phyloP scores from a whole-genome alignment of 2,329 filamentous ascomycete genomes.

The Colletotrichum sansevieriae region DNA sequence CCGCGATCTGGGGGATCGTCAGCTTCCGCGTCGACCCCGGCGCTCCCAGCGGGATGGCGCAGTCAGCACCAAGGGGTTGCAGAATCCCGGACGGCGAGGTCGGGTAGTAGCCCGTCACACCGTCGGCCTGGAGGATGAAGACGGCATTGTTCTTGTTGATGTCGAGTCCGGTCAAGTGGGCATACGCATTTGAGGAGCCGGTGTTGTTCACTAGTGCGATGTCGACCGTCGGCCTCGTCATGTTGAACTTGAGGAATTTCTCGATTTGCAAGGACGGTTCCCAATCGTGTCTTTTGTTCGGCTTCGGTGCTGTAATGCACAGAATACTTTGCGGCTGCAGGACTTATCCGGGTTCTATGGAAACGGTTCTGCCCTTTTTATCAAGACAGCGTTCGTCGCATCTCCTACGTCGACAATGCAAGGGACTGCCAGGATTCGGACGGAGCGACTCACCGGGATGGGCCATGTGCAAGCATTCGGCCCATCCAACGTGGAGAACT shows the following conservation, averaged over 20 bases:
- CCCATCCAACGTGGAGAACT: constrained; percentile 5
- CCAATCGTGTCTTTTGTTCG: not conserved
- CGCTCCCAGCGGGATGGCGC: constrained; percentile 73
- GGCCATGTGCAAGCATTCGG: constrained; percentile 23
- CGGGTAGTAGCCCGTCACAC: constrained; percentile 75
- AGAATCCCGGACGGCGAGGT: constrained; percentile 65
- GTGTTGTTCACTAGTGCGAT: constrained; percentile 77
- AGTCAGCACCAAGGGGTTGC: constrained; percentile 66
- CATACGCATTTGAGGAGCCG: constrained; percentile 70
- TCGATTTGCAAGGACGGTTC: not conserved
- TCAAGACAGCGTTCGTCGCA: not conserved
- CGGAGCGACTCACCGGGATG: constrained; percentile 11
- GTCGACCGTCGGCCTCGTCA: constrained; percentile 60
- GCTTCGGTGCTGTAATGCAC: not conserved
- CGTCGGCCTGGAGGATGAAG: constrained; percentile 75
- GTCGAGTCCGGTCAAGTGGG: constrained; percentile 78
- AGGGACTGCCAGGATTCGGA: not conserved
- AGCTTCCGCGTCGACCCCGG: constrained; percentile 71
- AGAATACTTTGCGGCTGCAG: not conserved
- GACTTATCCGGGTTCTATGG: not conserved
- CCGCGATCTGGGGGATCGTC: constrained; percentile 77
- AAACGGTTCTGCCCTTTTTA: not conserved
- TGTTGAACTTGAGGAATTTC: constrained; percentile 33
- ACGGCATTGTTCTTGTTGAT: constrained; percentile 70
- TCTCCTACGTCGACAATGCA: not conserved